Evolutionary conservation across 2,329 filamentous ascomycete species (phyloP), one percentile per base, ranked within the genome.

Genomic region (Colletotrichum chrysophilum): DNA sequence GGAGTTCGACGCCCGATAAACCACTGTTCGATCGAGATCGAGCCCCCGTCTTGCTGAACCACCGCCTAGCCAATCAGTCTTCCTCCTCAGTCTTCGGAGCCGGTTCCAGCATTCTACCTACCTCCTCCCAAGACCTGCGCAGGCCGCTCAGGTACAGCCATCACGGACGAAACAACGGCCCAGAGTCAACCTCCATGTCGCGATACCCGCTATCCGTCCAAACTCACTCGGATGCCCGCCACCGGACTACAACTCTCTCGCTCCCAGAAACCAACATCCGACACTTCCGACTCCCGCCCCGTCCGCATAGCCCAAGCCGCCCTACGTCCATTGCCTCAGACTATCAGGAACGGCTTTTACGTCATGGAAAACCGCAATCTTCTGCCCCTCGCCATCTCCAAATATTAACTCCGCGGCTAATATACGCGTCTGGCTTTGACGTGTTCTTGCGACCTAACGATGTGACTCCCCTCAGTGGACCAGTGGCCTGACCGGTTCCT

Each of bases 21-120:
- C 43, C 38, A 38, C 58, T 65, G 55, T 30, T 32, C 48, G 70
- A 76, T 76, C 70, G 70, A 74, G 74, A 76, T 76, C 74, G 73
- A 34, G 24, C 43, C 32, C 64, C 30, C 21, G 58, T 69, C 26
- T 28, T 65, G 43, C 56, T 38, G 34, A 28, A 65, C 34, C 26
- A 24, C 64, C 64, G 30, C n/a, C 26, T 8, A 28, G 43, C 73
- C 43, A 75, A 75, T 75, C 70, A 65, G 34, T 18, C 34, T 30
- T 21, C 60, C 18, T 58, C 48, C 4, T 65, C 70, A 52, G 30
- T n/a, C 43, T 60, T 68, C 70, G 74, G 70, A 65, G 32, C 65
- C 21, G 28, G 56, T 32, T 69, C 43, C 64, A 64, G 60, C 32
- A 48, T 65, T 24, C 58, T 52, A 52, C 43, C 43, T 52, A 52